Base-by-base conservation (phyloP, 805 yeast genomes). In the Hanseniaspora pseudoguilliermondii region DNA sequence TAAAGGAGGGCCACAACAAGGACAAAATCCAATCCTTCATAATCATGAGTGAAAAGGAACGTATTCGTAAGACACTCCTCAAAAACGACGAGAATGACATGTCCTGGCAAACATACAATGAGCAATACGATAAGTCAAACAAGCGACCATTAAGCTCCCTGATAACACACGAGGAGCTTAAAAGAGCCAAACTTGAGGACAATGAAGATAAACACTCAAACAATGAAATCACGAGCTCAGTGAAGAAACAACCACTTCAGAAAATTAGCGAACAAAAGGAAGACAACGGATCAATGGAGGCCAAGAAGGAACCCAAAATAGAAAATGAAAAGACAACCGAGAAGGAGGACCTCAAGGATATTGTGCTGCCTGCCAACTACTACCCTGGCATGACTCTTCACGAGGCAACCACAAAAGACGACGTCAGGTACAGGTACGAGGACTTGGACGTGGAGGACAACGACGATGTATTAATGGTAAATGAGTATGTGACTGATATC, bases 401-500 rank as follows among this genome's bases (percentile, higher is more conserved):
- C 21, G 23, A 44, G 13, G 42, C 38, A 7, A 34, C 8, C n/a
- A 39, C 49, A 2, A 21, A 41, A 61, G 54, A 49, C 32, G 8
- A 10, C 21, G 49, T 44, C 7, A 73, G 69, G 46, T 72, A 70
- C 51, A 70, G 70, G 49, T 73, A 89, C 87, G 89, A 84, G 64
- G 91, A 85, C 68, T 70, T 85, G 54, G 95, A 85, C 66, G 84
- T 81, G 47, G 91, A 84, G 64, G 95, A 85, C 66, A 68, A 73
- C 48, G 86, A 83, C 64, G 95, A 85, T 67, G 91, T 91, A 21
- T 71, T 86, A 59, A 90, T 91, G 96, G 97, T 86, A 35, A 80
- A 89, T 59, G 98, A 91, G 72, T 91, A 90, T 68, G 95, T 86
- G 55, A 78, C 73, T 59, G 97, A 88, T 58, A 90, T 91, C 57